Conservation (phyloP, 495 filamentous ascomycete species). For the Aspergillus coremiiformis region DNA sequence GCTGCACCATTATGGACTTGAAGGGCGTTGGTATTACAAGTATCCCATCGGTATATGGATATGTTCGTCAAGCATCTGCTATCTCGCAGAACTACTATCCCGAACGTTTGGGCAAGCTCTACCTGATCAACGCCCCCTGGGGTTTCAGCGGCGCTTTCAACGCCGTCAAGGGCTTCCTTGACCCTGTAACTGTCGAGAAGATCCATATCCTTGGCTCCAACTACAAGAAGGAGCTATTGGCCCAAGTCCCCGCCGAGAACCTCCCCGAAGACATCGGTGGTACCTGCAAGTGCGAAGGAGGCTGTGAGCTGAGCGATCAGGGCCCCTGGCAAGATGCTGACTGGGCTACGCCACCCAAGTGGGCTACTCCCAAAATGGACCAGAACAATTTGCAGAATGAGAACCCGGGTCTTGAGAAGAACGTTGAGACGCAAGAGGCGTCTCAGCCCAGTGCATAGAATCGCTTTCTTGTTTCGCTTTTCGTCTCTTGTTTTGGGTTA, state of each 20-base stretch:
- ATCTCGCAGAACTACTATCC: conserved; percentile 99
- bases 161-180: conserved; percentile 83
- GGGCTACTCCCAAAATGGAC: conserved; percentile 44
- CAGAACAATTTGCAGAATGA: conserved; percentile 23
- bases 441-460: conserved; percentile 30
- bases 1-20: conserved; percentile 93
- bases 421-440: conserved; percentile 25
- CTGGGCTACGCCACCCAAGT: conserved; percentile 64
- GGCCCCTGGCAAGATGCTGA: conserved; percentile 86
- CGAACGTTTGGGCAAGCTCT: conserved; percentile 80
- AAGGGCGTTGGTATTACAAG: conserved; percentile 85
- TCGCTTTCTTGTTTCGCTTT: conserved; percentile 9
- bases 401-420: conserved; percentile 27
- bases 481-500: conserved; percentile 15
- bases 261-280: conserved; percentile 84
- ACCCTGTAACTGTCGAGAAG: conserved; percentile 93
- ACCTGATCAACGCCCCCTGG: conserved; percentile 97
- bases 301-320: conserved; percentile 79
- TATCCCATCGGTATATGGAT: conserved; percentile 74
- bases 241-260: conserved; percentile 84
- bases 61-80: conserved; percentile 68
- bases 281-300: conserved; percentile 70
- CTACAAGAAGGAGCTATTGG: conserved; percentile 77
- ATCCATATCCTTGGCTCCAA: conserved; percentile 79
- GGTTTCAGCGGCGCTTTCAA: conserved; percentile 78